Base-by-base conservation (phyloP, 768 basidiomycete genomes). In the Rhodotorula sphaerocarpa region DNA sequence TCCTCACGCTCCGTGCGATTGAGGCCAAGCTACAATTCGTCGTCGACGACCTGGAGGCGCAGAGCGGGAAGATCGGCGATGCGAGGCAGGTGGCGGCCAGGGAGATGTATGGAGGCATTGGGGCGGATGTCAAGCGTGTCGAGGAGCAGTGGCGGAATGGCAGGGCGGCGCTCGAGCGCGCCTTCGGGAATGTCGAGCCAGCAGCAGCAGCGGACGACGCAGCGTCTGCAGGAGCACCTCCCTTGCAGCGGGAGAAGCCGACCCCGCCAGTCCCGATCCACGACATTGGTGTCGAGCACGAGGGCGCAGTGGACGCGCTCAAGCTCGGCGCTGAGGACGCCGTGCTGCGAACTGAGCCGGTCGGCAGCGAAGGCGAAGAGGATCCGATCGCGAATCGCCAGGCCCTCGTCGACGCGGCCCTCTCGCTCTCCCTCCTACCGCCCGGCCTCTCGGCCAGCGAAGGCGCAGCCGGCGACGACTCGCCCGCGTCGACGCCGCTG, bases 341-440 rank as follows among this genome's bases (percentile, higher is more conserved):
- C 20, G 34, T 54, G 6, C 41, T 59, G 36, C 36, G 16, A 16
- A 16, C 36, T 34, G 65, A 62, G 43, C 30, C 34, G 25, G 25
- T 43, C 7, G 51, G 36, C 43, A 23, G 9, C 5, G 20, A 23
- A 0, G 23, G n/a, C 27, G 59, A 55, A 12, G 47, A n/a, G 33
- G 62, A 46, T 11, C 18, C 28, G 15, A 15, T 55, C 30, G 23
- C 20, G 1, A 33, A 45, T 7, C 57, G 63, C 6, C 63, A 65
- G 27, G 57, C 63, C 10, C 7, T 65, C 11, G 47, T 65, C 47
- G 63, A 65, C 45, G 63, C 63, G 15, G 48, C 57, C 0, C 50
- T 59, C 15, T 65, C 63, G 11, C 25, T 30, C 39, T 61, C 59
- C 16, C 50, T 58, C 20, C 39, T 30, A 3, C 50, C 48, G 21